Conservation (phyloP, 106 monocot species). For the Cymbidium sinense region DNA sequence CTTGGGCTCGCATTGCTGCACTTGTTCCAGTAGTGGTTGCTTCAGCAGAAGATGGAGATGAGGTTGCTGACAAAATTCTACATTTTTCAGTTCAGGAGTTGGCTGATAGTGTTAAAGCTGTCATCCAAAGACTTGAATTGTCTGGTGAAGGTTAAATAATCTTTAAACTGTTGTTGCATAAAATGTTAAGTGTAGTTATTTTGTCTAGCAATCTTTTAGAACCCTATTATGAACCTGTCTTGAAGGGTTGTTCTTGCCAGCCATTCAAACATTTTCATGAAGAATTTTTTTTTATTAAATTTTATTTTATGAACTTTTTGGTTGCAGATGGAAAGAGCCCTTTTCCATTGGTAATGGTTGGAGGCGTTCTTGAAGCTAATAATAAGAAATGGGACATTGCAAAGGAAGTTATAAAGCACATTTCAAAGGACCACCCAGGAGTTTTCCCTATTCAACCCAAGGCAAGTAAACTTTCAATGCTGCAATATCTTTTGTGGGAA, state of each 20-base stretch:
- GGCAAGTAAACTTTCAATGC: slow-evolving; percentile 20
- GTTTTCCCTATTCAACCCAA: slow-evolving; percentile 71
- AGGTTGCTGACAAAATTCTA: slow-evolving; percentile 86
- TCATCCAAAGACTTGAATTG: slow-evolving; percentile 63
- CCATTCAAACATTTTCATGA: not conserved
- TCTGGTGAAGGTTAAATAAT: slow-evolving; percentile 68
- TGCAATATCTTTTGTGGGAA: not conserved
- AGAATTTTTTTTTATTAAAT: no score
- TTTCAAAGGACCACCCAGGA: slow-evolving; percentile 64
- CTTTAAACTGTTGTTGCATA: not conserved
- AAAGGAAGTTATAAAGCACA: slow-evolving; percentile 64
- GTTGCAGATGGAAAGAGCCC: slow-evolving; percentile 70
- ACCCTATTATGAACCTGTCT: not conserved
- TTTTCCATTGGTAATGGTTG: slow-evolving; percentile 96
- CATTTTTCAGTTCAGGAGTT: slow-evolving; percentile 63
- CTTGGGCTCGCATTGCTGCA: slow-evolving; percentile 97
- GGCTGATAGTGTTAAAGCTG: slow-evolving; percentile 83
- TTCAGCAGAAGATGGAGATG: slow-evolving; percentile 85
- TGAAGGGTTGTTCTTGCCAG: not conserved
- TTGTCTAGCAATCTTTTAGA: not conserved
- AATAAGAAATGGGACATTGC: slow-evolving; percentile 86
- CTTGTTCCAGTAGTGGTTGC: slow-evolving; percentile 85
- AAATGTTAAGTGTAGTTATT: not conserved
- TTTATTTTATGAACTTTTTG: no score
- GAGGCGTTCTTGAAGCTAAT: slow-evolving; percentile 92